Conservation (phyloP, 2,329 filamentous ascomycete genomes). For the Fusarium begoniae region DNA sequence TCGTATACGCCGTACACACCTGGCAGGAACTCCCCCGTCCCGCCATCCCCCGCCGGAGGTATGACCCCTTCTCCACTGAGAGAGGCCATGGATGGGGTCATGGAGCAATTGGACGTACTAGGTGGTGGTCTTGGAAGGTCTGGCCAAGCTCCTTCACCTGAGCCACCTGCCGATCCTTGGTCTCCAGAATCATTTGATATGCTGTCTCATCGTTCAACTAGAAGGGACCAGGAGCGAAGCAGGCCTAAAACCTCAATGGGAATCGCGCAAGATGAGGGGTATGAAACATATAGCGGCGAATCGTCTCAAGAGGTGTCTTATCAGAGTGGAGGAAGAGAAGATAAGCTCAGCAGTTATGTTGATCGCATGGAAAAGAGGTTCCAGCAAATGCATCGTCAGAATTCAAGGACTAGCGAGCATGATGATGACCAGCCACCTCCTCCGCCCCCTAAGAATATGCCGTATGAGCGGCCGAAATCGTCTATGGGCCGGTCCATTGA, state of each 20-base stretch:
- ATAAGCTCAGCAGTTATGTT: constrained; percentile 84
- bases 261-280: constrained; percentile 69
- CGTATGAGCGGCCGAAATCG: constrained; percentile 66
- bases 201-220: constrained; percentile 47
- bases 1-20: constrained; percentile 56
- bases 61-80: constrained; percentile 90
- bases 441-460: constrained; percentile 62
- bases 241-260: constrained; percentile 79
- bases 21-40: constrained; percentile 68
- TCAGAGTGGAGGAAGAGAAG: constrained; percentile 55
- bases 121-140: constrained; percentile 57
- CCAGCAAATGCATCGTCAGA: constrained; percentile 73
- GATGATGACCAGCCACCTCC: constrained; percentile 69
- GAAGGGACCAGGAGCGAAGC: constrained; percentile 39
- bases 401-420: constrained; percentile 50
- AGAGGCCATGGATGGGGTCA: constrained; percentile 97
- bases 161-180: constrained; percentile 78
- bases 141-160: constrained; percentile 63
- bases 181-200: constrained; percentile 86
- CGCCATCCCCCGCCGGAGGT: constrained; percentile 72
- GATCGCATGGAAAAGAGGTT: constrained; percentile 90
- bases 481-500: constrained; percentile 58
- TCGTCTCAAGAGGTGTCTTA: constrained; percentile 60
- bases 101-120: constrained; percentile 92
- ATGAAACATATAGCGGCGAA: constrained; percentile 66